These are phyloP conservation scores for Penicillium parvum DNA, from an alignment of 495 filamentous ascomycete genomes.

Conservation along the genomic window DNA sequence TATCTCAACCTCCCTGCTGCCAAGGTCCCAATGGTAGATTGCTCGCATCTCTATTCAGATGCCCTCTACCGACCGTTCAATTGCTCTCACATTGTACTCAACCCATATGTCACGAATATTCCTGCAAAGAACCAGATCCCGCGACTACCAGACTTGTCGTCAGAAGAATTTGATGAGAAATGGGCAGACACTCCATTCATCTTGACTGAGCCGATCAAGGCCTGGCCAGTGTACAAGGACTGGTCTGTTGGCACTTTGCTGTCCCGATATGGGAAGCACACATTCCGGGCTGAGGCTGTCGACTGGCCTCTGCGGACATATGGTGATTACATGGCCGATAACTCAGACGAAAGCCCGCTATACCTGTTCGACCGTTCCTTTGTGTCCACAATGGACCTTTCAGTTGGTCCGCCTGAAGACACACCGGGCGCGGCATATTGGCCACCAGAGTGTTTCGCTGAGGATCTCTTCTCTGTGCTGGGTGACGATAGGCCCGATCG, in stretches of 20 bases:
- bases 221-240: constrained; percentile 72
- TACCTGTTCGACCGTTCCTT: constrained; percentile 91
- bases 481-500: constrained; percentile 78
- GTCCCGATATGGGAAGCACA: constrained; percentile 55
- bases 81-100: constrained; percentile 70
- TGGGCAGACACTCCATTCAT: constrained; percentile 89
- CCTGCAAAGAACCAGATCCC: constrained; percentile 68
- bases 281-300: constrained; percentile 88
- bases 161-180: constrained; percentile 64
- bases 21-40: constrained; percentile 51
- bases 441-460: constrained; percentile 82
- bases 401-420: constrained; percentile 46
- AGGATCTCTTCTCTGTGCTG: constrained; percentile 81
- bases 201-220: constrained; percentile 73
- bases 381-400: constrained; percentile 78
- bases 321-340: constrained; percentile 77
- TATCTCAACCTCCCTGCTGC: constrained; percentile 58
- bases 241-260: constrained; percentile 70
- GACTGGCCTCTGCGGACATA: constrained; percentile 85
- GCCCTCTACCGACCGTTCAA: constrained; percentile 86
- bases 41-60: constrained; percentile 84
- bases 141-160: constrained; percentile 62
- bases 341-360: constrained; percentile 79
- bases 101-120: constrained; percentile 64
- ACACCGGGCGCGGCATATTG: constrained; percentile 62